A percentile compares a stretch with the other conserved stretches of the same genome.
These are phyloP conservation scores for Sporothrix globosa DNA, from an alignment of 2,329 filamentous ascomycete genomes.

Conservation along the genomic window DNA sequence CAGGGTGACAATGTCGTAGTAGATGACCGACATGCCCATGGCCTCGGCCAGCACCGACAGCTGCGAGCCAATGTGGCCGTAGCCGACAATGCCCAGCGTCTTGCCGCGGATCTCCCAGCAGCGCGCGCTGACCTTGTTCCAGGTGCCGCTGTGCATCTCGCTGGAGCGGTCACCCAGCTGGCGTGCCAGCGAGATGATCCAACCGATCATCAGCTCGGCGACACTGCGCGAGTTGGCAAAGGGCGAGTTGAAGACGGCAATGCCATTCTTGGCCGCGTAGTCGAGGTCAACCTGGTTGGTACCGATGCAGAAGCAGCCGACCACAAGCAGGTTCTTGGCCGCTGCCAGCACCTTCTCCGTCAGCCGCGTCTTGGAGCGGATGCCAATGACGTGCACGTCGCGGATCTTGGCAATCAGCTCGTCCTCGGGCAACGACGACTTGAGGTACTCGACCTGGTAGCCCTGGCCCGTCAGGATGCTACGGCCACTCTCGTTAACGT, in stretches of 20 bases:
- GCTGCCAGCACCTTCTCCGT: slow-evolving; percentile 80
- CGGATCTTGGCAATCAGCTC: slow-evolving; percentile 96
- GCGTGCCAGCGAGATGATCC: slow-evolving; percentile 88
- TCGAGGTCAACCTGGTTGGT: slow-evolving; percentile 93
- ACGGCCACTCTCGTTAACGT: slow-evolving; percentile 88
- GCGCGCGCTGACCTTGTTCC: slow-evolving; percentile 96
- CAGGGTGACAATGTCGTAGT: slow-evolving; percentile 91
- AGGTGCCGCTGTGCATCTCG: slow-evolving; percentile 90
- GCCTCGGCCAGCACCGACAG: slow-evolving; percentile 92
- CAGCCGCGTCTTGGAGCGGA: slow-evolving; percentile 96
- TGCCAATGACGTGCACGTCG: slow-evolving; percentile 95
- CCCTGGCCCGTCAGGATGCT: slow-evolving; percentile 83
- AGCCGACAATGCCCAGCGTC: slow-evolving; percentile 93
- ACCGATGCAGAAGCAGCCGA: slow-evolving; percentile 98
- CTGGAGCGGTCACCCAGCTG: slow-evolving; percentile 91
- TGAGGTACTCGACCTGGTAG: slow-evolving; percentile 92
- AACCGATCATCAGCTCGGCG: slow-evolving; percentile 90
- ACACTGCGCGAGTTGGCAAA: slow-evolving; percentile 98
- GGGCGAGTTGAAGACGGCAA: slow-evolving; percentile 98
- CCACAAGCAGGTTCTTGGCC: slow-evolving; percentile 91
- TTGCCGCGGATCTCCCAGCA: slow-evolving; percentile 99
- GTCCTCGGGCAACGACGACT: slow-evolving; percentile 86
- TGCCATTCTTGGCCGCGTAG: slow-evolving; percentile 79
- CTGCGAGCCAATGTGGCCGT: slow-evolving; percentile 96
- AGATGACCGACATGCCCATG: slow-evolving; percentile 98